Evolutionary conservation across 176 grass and related monocot species (phyloP), one percentile per base, ranked within the genome.

Genomic region (Oryza glaberrima): DNA sequence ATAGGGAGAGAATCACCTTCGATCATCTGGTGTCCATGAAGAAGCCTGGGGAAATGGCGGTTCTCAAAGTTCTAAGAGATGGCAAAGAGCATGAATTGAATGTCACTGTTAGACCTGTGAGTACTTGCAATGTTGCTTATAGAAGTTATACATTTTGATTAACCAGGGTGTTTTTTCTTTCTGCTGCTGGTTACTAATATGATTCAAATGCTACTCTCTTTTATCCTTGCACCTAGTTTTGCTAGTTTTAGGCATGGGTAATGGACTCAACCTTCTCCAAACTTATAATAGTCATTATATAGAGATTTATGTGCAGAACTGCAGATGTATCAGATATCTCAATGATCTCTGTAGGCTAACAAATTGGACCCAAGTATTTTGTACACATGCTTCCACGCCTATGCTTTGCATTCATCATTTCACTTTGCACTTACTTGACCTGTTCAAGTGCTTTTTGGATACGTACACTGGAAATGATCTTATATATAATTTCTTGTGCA

Each of bases 11-110:
- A 84, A 98, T 98, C 87, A 95, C 93, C 65, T 98, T 98, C 60
- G 96, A 98, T 88, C 93, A 98, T 92, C 87, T 98, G 78, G 93
- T 98, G 15, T 95, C 96, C 63, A 93, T 98, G 93, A 98, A 98
- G 84, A 98, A 98, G 73, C 91, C 93, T 45, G 93, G 72, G 90
- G 96, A 98, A 90, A 90, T 82, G 52, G 85, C 87, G n/a, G 11
- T 92, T 79, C 68, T 98, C 52, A 87, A 88, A 88, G 80, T 98
- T 75, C 77, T 98, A 76, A 87, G 96, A 90, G 89, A 98, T 88
- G 91, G 93, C 70, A 89, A 72, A 83, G 93, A 95, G 81, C 91
- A 90, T 72, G 91, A 92, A 77, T 79, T 95, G 65, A 90, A 22
- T 71, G 85, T 94, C 70, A 90, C 88, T 67, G 87, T 98, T 90